A percentile compares a stretch with the other conserved stretches of the same genome.
Evolutionary conservation across 169 alveolate species (phyloP).

Genomic region (Cryptosporidium ryanae): DNA sequence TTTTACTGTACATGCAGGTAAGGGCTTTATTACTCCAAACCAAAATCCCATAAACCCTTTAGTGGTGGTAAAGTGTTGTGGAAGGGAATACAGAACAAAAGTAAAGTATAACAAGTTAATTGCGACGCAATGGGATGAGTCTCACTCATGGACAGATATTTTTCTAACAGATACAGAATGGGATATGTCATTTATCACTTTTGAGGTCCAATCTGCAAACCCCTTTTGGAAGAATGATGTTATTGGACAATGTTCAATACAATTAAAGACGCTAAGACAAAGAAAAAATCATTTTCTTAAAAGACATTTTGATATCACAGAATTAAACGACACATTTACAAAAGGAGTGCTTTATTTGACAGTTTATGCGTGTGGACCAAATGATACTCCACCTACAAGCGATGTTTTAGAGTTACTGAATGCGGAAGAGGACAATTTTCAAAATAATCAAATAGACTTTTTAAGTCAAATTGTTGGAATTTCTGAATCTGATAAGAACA

Average conservation of each 20-base stretch:
- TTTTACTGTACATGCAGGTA: constrained; percentile 87
- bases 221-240: constrained; percentile 90
- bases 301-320: constrained; percentile 83
- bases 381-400: constrained; percentile 78
- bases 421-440: constrained; percentile 64
- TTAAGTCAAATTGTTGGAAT: constrained; percentile 49
- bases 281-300: constrained; percentile 85
- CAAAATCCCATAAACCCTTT: constrained; percentile 84
- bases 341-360: constrained; percentile 83
- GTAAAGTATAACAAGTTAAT: constrained; percentile 85
- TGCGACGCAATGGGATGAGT: constrained; percentile 92
- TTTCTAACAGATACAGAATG: constrained; percentile 87
- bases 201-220: constrained; percentile 91
- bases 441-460: constrained; percentile 56
- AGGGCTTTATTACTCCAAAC: constrained; percentile 79
- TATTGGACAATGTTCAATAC: constrained; percentile 87
- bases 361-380: constrained; percentile 86
- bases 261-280: constrained; percentile 85
- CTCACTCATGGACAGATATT: constrained; percentile 88
- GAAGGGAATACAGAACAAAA: constrained; percentile 86
- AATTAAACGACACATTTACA: constrained; percentile 83
- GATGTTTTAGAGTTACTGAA: constrained; percentile 41
- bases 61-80: constrained; percentile 91
- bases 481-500: not conserved
- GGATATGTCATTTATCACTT: constrained; percentile 88